These are phyloP conservation scores for Epichloe uncinata DNA, from an alignment of 2,329 filamentous ascomycete genomes.

Conservation along the genomic window DNA sequence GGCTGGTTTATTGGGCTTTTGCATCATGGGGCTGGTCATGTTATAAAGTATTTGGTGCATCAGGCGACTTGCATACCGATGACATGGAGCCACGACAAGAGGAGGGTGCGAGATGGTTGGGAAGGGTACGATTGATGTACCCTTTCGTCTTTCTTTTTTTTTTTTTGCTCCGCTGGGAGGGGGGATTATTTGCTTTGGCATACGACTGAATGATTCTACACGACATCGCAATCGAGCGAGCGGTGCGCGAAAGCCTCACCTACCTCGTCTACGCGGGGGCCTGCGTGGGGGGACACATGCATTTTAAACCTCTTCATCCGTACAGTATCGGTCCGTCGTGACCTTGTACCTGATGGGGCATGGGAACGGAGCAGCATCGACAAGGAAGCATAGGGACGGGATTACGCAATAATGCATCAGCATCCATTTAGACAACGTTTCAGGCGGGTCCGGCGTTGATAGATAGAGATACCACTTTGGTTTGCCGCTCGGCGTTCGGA, in stretches of 20 bases:
- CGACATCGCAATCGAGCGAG: constrained; percentile 2
- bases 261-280: not conserved
- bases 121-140: not conserved
- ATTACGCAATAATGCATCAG: constrained; percentile 1
- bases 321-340: not conserved
- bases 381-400: not conserved
- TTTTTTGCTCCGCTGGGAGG: not conserved
- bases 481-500: not conserved
- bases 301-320: not conserved
- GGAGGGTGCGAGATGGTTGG: not conserved
- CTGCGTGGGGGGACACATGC: not conserved
- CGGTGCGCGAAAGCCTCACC: constrained; percentile 1
- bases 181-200: not conserved
- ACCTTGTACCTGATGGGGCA: not conserved
- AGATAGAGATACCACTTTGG: constrained; percentile 11
- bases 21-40: constrained; percentile 23
- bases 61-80: not conserved
- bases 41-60: constrained; percentile 10
- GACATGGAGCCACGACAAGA: not conserved
- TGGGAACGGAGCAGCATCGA: not conserved
- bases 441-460: constrained; percentile 12
- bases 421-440: constrained; percentile 9
- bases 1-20: constrained; percentile 23
- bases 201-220: constrained; percentile 6
- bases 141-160: not conserved